Percentiles rank a stretch among this genome's conserved stretches.
phyloP scores from a whole-genome alignment of 176 grass and related monocot species.

The Oropetium thomaeum region DNA sequence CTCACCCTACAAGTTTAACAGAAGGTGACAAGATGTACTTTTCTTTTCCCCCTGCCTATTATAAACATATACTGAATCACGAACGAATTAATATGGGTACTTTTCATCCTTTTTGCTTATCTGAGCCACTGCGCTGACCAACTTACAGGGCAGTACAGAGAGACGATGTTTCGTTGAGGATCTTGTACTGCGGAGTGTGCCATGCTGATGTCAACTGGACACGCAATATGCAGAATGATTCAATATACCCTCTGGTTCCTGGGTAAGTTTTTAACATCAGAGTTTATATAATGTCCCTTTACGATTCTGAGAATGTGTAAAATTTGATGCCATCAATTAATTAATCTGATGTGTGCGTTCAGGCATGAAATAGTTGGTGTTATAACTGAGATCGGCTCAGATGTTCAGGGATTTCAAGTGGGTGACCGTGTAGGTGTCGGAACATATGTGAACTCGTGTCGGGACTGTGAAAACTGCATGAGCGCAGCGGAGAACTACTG shows the following conservation, averaged over 20 bases:
- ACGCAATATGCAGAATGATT: slow-evolving; percentile 45
- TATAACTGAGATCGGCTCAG: slow-evolving; percentile 60
- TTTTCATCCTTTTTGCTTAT: neutral
- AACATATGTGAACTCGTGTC: slow-evolving; percentile 67
- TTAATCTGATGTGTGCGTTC: neutral
- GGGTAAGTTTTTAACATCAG: slow-evolving; percentile 38
- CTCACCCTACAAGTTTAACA: slow-evolving; percentile 66
- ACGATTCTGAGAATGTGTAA: too few relatives aligned
- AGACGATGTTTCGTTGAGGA: slow-evolving; percentile 62
- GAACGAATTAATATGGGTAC: too few relatives aligned
- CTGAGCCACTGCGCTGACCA: neutral
- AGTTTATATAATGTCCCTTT: too few relatives aligned
- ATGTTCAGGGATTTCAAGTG: slow-evolving; percentile 48
- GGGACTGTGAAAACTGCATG: slow-evolving; percentile 57
- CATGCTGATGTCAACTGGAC: slow-evolving; percentile 73
- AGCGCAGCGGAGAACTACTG: too few relatives aligned
- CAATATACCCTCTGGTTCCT: slow-evolving; percentile 63
- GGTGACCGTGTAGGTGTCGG: slow-evolving; percentile 71
- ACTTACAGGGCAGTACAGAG: slow-evolving; percentile 31
- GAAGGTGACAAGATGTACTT: slow-evolving; percentile 32
- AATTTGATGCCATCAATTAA: neutral
- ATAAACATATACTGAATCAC: too few relatives aligned
- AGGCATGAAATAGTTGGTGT: slow-evolving; percentile 84
- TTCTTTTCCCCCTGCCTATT: too few relatives aligned
- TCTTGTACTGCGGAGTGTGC: slow-evolving; percentile 71